A percentile compares a stretch with the other conserved stretches of the same genome.
Conservation (phyloP, 129 eudicot species). For the Sambucus nigra region DNA sequence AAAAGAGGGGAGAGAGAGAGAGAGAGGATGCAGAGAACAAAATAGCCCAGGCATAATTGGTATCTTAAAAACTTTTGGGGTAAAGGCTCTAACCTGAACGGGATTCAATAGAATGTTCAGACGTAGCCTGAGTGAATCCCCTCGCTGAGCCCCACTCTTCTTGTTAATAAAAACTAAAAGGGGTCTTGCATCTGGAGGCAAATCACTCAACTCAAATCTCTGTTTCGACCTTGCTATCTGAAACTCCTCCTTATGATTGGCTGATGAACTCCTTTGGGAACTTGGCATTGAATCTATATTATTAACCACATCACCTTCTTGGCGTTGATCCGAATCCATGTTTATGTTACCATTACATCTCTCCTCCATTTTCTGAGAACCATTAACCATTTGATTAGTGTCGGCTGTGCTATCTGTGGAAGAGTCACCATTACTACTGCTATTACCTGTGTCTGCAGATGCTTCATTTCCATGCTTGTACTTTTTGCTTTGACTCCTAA, state of each 20-base stretch:
- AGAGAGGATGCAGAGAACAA: neutral
- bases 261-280: constrained; percentile 54
- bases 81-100: constrained; percentile 67
- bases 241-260: constrained; percentile 60
- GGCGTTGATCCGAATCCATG: constrained; percentile 32
- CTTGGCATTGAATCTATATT: constrained; percentile 40
- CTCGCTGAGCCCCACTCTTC: constrained; percentile 96
- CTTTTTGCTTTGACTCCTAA: constrained; percentile 84
- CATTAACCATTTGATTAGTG: constrained; percentile 26
- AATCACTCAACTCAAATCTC: constrained; percentile 68
- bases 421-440: constrained; percentile 31
- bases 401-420: constrained; percentile 44
- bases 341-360: constrained; percentile 30
- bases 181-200: constrained; percentile 94
- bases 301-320: constrained; percentile 28
- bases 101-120: constrained; percentile 89
- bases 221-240: constrained; percentile 44
- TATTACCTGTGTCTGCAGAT: constrained; percentile 37
- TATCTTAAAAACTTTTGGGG: neutral
- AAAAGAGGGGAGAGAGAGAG: too few relatives aligned
- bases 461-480: constrained; percentile 44
- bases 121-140: constrained; percentile 75
- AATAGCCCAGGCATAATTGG: neutral
- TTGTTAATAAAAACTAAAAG: constrained; percentile 82
- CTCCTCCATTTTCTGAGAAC: constrained; percentile 35